phyloP scores from a whole-genome alignment of 2,329 filamentous ascomycete species.

The Chaetothyriales sp. region DNA sequence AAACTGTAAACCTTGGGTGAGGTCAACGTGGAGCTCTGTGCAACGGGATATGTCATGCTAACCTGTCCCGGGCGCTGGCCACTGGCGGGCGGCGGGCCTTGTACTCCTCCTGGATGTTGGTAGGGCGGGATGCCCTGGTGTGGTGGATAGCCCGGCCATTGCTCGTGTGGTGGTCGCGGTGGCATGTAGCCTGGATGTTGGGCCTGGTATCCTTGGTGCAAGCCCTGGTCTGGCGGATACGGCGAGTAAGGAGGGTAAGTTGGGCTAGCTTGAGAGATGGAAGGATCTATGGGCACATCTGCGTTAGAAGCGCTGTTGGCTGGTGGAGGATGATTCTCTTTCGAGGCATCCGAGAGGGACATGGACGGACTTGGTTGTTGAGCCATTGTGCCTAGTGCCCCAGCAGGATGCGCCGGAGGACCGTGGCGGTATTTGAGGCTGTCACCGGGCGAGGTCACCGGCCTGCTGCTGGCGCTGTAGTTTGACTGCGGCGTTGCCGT shows the following conservation, averaged over 20 bases:
- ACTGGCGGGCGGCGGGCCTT: slow-evolving; percentile 44
- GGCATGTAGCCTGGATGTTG: slow-evolving; percentile 26
- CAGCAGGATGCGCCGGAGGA: slow-evolving; percentile 51
- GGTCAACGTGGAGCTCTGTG: slow-evolving; percentile 17
- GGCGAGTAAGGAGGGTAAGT: slow-evolving; percentile 83
- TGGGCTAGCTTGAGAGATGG: slow-evolving; percentile 83
- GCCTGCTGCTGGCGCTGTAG: slow-evolving; percentile 63
- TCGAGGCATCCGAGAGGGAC: slow-evolving; percentile 64
- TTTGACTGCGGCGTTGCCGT: slow-evolving; percentile 77
- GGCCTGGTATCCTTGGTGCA: slow-evolving; percentile 43
- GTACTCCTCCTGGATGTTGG: slow-evolving; percentile 40
- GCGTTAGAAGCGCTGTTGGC: slow-evolving; percentile 64
- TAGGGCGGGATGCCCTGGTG: slow-evolving; percentile 34
- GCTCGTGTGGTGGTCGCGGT: slow-evolving; percentile 30
- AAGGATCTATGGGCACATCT: slow-evolving; percentile 98
- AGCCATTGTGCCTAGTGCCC: slow-evolving; percentile 81
- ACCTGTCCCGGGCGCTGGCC: slow-evolving; percentile 48
- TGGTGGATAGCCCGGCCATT: slow-evolving; percentile 21
- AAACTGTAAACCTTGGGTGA: slow-evolving; percentile 74
- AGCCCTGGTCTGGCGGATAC: slow-evolving; percentile 72
- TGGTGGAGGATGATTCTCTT: slow-evolving; percentile 59
- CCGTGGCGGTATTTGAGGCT: slow-evolving; percentile 54
- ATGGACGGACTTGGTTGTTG: slow-evolving; percentile 98
- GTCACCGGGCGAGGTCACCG: slow-evolving; percentile 71
- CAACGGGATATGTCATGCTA: slow-evolving; percentile 19